These are phyloP conservation scores for Epichloe bromicola DNA, from an alignment of 2,329 filamentous ascomycete species.

Conservation along the genomic window DNA sequence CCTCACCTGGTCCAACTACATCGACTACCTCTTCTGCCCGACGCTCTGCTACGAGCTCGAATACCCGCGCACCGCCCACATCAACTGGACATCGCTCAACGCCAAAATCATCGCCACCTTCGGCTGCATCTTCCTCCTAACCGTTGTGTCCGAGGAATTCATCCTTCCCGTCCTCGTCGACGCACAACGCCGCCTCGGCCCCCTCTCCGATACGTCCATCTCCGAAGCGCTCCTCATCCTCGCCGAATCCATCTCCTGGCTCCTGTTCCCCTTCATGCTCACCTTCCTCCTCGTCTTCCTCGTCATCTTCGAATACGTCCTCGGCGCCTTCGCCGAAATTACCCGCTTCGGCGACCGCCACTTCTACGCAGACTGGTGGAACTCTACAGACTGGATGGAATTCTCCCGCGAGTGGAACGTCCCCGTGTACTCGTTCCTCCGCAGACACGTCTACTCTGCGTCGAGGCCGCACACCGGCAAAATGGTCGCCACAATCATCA, in stretches of 20 bases:
- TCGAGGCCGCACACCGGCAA: constrained; percentile 65
- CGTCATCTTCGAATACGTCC: constrained; percentile 93
- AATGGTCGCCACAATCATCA: constrained; percentile 69
- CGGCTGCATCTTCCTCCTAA: constrained; percentile 91
- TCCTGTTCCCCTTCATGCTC: constrained; percentile 95
- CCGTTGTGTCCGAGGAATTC: constrained; percentile 84
- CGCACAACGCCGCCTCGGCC: constrained; percentile 42
- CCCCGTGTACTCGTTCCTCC: constrained; percentile 92
- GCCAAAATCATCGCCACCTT: constrained; percentile 84
- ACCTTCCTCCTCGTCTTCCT: constrained; percentile 92
- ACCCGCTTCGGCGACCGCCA: constrained; percentile 86
- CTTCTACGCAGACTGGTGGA: constrained; percentile 76
- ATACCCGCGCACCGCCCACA: constrained; percentile 67
- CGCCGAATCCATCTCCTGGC: constrained; percentile 76
- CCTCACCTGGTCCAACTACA: constrained; percentile 67
- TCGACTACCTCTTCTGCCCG: constrained; percentile 81
- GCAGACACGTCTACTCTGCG: constrained; percentile 85
- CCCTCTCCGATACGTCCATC: constrained; percentile 22
- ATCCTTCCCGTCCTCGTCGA: constrained; percentile 81
- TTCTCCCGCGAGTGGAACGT: constrained; percentile 96
- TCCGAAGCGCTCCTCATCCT: constrained; percentile 67
- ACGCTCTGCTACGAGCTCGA: constrained; percentile 97
- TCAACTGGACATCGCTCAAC: constrained; percentile 68
- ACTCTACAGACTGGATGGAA: constrained; percentile 81
- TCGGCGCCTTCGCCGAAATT: constrained; percentile 90